Conservation (phyloP, 1,139 yeast genomes). For the Yamadazyma trypodendri region DNA sequence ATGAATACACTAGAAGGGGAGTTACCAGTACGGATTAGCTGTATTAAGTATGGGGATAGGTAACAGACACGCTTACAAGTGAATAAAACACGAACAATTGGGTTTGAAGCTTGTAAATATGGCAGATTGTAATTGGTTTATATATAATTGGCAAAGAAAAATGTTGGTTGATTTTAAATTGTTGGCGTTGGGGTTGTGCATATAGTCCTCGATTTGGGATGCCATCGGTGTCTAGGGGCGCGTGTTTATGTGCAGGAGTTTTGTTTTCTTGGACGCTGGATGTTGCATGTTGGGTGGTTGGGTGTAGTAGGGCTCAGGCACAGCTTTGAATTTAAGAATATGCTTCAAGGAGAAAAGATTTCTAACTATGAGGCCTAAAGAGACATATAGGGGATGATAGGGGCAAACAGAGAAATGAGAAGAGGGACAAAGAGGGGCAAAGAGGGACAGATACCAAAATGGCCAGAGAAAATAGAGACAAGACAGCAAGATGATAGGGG, state of each 20-base stretch:
- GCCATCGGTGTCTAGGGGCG: not conserved
- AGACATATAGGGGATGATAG: too few species aligned
- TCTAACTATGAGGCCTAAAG: too few species aligned
- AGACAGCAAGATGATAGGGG: not conserved
- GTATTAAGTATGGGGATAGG: not conserved
- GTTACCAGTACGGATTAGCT: not conserved
- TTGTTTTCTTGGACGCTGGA: not conserved
- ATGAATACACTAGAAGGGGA: too few species aligned
- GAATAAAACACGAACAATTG: too few species aligned
- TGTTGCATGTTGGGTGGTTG: not conserved
- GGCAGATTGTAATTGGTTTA: constrained; percentile 1
- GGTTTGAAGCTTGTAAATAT: too few species aligned
- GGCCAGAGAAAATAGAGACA: not conserved
- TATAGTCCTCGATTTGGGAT: constrained; percentile 1
- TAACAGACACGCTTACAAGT: too few species aligned
- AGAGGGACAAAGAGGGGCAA: too few species aligned
- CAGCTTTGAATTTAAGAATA: too few species aligned
- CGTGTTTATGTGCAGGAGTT: not conserved
- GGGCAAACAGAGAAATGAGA: too few species aligned
- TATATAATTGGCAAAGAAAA: constrained; percentile 1
- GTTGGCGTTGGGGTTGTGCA: constrained; percentile 4
- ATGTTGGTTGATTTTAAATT: constrained; percentile 1
- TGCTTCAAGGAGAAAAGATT: too few species aligned
- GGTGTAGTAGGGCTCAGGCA: too few species aligned
- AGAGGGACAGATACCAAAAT: too few species aligned